Evolutionary conservation across 192 early-diverging fungal genomes (phyloP).

Genomic region (Entomortierella chlamydospora): DNA sequence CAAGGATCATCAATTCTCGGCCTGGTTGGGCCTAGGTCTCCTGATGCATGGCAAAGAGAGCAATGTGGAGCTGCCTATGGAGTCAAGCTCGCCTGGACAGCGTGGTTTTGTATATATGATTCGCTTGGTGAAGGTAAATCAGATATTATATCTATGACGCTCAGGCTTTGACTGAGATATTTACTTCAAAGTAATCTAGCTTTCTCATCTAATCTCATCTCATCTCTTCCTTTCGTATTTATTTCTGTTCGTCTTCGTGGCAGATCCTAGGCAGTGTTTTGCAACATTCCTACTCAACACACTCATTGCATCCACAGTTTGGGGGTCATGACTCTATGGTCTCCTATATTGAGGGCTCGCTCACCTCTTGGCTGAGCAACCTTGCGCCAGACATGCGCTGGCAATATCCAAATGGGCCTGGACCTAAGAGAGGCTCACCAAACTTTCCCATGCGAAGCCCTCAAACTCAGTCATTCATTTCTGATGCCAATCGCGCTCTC

Average conservation of each 20-base stretch:
- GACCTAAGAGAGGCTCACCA: constrained; percentile 13
- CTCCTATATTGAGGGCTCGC: constrained; percentile 46
- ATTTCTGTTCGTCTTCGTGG: background rate
- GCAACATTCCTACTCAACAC: constrained; percentile 52
- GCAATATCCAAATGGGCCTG: constrained; percentile 21
- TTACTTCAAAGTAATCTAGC: too few species aligned
- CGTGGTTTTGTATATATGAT: constrained; percentile 43
- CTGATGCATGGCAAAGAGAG: constrained; percentile 50
- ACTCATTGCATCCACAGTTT: constrained; percentile 45
- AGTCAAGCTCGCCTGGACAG: constrained; percentile 5
- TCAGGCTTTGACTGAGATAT: background rate
- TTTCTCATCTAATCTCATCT: too few species aligned
- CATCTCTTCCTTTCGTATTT: too few species aligned
- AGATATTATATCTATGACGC: background rate
- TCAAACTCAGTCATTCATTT: background rate
- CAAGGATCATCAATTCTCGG: constrained; percentile 54
- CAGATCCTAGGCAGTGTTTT: constrained; percentile 47
- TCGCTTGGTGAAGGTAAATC: constrained; percentile 47
- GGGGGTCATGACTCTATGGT: constrained; percentile 52
- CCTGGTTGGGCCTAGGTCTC: constrained; percentile 42
- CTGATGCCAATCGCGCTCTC: background rate
- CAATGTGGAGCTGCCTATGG: constrained; percentile 35
- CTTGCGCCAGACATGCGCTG: constrained; percentile 50
- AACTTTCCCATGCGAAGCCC: constrained; percentile 21
- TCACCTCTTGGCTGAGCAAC: constrained; percentile 51